Conservation (phyloP, 176 grass and related monocot genomes). For the Phragmites australis region DNA sequence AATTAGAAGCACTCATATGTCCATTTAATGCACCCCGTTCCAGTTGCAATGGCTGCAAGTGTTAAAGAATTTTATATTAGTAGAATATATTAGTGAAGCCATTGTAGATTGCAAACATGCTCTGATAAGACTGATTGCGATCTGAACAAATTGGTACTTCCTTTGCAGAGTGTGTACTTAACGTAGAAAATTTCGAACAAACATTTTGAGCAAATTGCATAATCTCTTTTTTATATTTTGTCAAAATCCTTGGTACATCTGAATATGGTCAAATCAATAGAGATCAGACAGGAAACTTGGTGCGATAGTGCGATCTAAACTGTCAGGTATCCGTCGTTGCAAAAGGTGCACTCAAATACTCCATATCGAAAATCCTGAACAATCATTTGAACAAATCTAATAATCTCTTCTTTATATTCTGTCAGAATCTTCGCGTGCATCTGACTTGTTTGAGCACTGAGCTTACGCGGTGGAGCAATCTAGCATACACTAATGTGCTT, state of each 20-base stretch:
- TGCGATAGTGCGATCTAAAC: not conserved
- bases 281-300: not conserved
- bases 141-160: no score
- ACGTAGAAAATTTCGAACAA: no score
- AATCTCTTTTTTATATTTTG: no score
- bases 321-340: not conserved
- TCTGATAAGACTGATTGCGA: no score
- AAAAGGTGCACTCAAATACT: not conserved
- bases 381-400: conserved; percentile 12
- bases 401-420: not conserved
- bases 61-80: no score
- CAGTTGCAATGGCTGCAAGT: not conserved
- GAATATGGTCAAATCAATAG: no score
- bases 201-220: no score
- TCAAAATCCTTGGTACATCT: no score
- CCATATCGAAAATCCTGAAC: not conserved
- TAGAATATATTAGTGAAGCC: no score
- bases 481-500: conserved; percentile 1
- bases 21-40: not conserved
- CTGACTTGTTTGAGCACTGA: conserved; percentile 13
- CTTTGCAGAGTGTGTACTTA: no score
- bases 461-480: conserved; percentile 2
- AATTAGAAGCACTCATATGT: not conserved
- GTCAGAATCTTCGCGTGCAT: conserved; percentile 4
- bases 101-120: no score